These are phyloP conservation scores for Pleoardoris graminearum DNA, from an alignment of 2,329 filamentous ascomycete species.

Conservation along the genomic window DNA sequence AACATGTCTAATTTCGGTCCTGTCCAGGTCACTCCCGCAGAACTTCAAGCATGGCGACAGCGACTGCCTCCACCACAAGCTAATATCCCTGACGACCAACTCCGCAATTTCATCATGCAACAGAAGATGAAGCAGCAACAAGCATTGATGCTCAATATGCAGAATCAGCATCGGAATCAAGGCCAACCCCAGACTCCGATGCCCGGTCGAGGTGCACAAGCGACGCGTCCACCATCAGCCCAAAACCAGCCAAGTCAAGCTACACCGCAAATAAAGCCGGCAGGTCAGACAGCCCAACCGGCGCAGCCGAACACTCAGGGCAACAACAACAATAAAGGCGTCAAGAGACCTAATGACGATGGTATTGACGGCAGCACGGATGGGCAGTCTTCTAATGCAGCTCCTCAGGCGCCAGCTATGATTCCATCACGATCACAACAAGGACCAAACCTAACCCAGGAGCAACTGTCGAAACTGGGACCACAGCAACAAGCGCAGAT, in stretches of 20 bases:
- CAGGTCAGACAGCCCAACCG: conserved; percentile 22
- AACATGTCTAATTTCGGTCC: conserved; percentile 31
- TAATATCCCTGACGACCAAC: conserved; percentile 32
- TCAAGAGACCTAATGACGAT: conserved; percentile 49
- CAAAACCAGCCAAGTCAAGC: conserved; percentile 28
- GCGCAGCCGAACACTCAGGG: conserved; percentile 24
- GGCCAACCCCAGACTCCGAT: conserved; percentile 36
- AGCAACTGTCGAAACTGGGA: conserved; percentile 40
- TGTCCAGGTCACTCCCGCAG: conserved; percentile 43
- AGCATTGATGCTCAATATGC: conserved; percentile 15
- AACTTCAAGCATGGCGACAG: conserved; percentile 46
- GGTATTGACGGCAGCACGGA: conserved; percentile 44
- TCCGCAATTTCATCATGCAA: conserved; percentile 30
- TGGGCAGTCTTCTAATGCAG: conserved; percentile 20
- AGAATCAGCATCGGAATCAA: conserved; percentile 27
- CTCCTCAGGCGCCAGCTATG: conserved; percentile 44
- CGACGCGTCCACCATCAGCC: conserved; percentile 26
- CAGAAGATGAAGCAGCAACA: conserved; percentile 33
- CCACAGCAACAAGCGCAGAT: conserved; percentile 39
- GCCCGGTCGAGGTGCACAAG: conserved; percentile 22
- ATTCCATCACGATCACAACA: conserved; percentile 38
- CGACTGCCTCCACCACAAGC: conserved; percentile 34
- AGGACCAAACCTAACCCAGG: conserved; percentile 34
- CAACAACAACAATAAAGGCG: conserved; percentile 31
- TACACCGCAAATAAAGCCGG: conserved; percentile 28